Percentiles rank a stretch among this genome's conserved stretches.
phyloP scores from a whole-genome alignment of 495 filamentous ascomycete genomes.

The Xylaria grammica region DNA sequence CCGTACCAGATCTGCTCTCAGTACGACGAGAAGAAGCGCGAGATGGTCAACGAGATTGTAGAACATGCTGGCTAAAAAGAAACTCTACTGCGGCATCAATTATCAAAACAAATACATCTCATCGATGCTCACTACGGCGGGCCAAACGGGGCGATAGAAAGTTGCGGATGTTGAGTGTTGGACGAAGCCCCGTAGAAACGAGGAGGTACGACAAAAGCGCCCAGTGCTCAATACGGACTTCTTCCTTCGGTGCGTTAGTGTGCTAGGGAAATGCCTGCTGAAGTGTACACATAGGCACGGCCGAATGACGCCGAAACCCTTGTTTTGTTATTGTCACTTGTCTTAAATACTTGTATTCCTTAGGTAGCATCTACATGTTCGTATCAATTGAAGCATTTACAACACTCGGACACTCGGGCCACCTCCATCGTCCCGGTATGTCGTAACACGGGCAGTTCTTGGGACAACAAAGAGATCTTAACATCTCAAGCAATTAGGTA shows the following conservation, averaged over 20 bases:
- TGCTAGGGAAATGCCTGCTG: too few species aligned
- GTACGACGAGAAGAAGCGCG: constrained; percentile 67
- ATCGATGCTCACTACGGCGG: background rate
- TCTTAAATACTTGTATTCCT: constrained; percentile 25
- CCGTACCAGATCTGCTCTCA: constrained; percentile 90
- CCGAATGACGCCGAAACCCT: background rate
- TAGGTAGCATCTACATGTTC: constrained; percentile 31
- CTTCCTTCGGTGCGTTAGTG: background rate
- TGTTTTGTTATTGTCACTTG: constrained; percentile 3
- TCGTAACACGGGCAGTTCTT: too few species aligned
- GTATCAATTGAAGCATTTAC: constrained; percentile 29
- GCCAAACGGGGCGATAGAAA: background rate
- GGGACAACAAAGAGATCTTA: too few species aligned
- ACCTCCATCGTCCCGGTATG: too few species aligned
- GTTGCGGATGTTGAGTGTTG: background rate
- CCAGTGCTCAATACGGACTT: background rate
- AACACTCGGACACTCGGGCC: background rate
- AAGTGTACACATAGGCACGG: background rate
- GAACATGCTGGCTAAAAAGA: constrained; percentile 73
- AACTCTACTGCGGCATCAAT: background rate
- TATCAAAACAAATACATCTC: background rate
- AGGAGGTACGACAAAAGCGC: background rate
- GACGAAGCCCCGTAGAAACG: background rate
- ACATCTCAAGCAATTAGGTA: too few species aligned
- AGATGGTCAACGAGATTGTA: constrained; percentile 84